Percentiles rank a stretch among this genome's conserved stretches.
Evolutionary conservation across 306 rosid species (phyloP).

Genomic region (Fagus crenata): DNA sequence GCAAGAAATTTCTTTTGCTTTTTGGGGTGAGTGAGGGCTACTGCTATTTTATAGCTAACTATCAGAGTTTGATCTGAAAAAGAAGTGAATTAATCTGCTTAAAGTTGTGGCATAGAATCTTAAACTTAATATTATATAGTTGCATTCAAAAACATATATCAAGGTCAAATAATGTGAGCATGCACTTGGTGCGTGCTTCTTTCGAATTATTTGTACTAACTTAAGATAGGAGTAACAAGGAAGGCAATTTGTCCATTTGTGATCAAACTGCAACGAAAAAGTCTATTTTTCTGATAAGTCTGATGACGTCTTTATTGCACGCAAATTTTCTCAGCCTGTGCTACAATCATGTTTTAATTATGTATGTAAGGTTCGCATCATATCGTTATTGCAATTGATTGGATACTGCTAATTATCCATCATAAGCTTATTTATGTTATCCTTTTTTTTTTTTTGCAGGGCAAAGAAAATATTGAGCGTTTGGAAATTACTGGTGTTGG

Average conservation of each 20-base stretch:
- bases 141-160: not conserved
- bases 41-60: not conserved
- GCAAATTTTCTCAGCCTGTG: not conserved
- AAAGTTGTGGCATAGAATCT: not conserved
- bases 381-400: too few species aligned
- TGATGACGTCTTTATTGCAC: not conserved
- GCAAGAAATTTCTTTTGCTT: not conserved
- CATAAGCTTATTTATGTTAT: not conserved
- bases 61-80: not conserved
- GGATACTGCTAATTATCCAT: too few species aligned
- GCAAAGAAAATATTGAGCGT: constrained; percentile 89
- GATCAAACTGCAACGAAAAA: not conserved
- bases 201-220: not conserved
- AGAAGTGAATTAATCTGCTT: not conserved
- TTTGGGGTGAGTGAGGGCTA: not conserved
- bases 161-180: not conserved
- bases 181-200: not conserved
- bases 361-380: not conserved
- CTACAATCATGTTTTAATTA: not conserved
- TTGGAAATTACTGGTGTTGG: constrained; percentile 97
- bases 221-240: not conserved
- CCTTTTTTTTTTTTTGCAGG: constrained; percentile 41
- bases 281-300: too few species aligned
- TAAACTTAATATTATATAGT: not conserved
- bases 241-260: not conserved